Base-by-base conservation (phyloP, 2,329 filamentous ascomycete genomes). In the Colletotrichum endophyticum region DNA sequence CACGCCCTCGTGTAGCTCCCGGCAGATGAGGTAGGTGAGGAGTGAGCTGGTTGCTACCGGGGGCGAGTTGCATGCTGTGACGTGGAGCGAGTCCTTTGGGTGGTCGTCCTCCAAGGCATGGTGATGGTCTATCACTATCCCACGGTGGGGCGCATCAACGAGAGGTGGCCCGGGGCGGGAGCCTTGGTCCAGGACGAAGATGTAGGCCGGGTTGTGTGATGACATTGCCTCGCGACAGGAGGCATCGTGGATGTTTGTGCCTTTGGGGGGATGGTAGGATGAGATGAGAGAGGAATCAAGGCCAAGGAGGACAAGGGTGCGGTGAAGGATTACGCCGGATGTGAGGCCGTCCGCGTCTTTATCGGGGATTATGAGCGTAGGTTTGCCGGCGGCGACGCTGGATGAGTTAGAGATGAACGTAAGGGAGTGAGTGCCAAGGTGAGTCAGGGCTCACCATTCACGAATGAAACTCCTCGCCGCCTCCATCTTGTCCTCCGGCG, bases 261-360 rank as follows among this genome's bases (percentile, higher is more conserved):
- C 92, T 81, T 94, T 94, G 67, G 86, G 84, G 4, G 93, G 84
- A 5, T 94, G 86, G 80, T 94, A 91, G 0, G 90, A 88, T 5
- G 89, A 86, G 72, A 94, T 91, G 2, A 89, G 83, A 8, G 86
- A 82, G 9, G 86, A 78, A 12, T 88, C 82, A 1, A 94, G 86
- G 3, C 92, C 92, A 1, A 94, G 88, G 3, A 90, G 83, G 3
- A 89, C 82, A 5, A 94, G 85, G 0, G 92, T 93, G 71, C 89
- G 90, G 72, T 91, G 86, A 3, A 94, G 81, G 34, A 94, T 94
- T 2, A 90, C 89, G 1, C 93, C 93, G 3, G 92, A 91, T 3
- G 90, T 90, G 5, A 95, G 85, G 0, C 93, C 93, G 81, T 94
- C 93, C 4, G 92, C 92, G 79, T 94, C 92, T 80, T 94, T 94